phyloP scores from a whole-genome alignment of 2,329 filamentous ascomycete species.

The Cladosporium austrohemisphaericum region DNA sequence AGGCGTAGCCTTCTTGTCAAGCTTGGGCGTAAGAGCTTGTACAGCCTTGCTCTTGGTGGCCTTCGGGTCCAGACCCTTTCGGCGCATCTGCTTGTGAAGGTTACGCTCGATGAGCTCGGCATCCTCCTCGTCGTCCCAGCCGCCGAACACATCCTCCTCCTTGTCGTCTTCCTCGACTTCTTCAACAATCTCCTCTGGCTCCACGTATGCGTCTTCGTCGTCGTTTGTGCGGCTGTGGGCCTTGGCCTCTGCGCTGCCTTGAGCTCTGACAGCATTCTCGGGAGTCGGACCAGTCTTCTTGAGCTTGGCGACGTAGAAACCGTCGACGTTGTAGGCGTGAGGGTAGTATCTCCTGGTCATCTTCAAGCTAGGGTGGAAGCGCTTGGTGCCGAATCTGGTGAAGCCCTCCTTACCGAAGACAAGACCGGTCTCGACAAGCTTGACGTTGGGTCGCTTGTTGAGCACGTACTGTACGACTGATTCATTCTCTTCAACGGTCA shows the following conservation, averaged over 20 bases:
- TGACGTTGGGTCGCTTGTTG: slow-evolving; percentile 57
- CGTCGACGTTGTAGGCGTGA: slow-evolving; percentile 90
- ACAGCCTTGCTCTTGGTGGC: slow-evolving; percentile 27
- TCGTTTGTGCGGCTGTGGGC: slow-evolving; percentile 36
- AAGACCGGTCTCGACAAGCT: slow-evolving; percentile 15
- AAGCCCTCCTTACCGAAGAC: slow-evolving; percentile 87
- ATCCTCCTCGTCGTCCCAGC: slow-evolving; percentile 51
- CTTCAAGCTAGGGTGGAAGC: slow-evolving; percentile 80
- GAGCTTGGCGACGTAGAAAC: slow-evolving; percentile 97
- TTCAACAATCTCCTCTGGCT: slow-evolving; percentile 47
- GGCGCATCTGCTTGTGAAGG: slow-evolving; percentile 40
- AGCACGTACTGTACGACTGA: slow-evolving; percentile 91
- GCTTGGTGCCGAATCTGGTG: slow-evolving; percentile 84
- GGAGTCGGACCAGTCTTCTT: slow-evolving; percentile 84
- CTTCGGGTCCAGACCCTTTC: slow-evolving; percentile 48
- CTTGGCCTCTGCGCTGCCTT: slow-evolving; percentile 31
- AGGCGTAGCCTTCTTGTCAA: background rate
- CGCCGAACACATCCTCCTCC: slow-evolving; percentile 44
- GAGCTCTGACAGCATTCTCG: slow-evolving; percentile 49
- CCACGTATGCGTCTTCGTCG: slow-evolving; percentile 53
- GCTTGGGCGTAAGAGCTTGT: slow-evolving; percentile 12
- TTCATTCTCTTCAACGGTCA: slow-evolving; percentile 92
- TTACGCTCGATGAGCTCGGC: slow-evolving; percentile 45
- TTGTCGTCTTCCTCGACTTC: slow-evolving; percentile 36
- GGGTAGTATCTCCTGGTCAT: slow-evolving; percentile 84